These are phyloP conservation scores for Blakeslea trispora DNA, from an alignment of 371 early-diverging fungal species.

Conservation along the genomic window DNA sequence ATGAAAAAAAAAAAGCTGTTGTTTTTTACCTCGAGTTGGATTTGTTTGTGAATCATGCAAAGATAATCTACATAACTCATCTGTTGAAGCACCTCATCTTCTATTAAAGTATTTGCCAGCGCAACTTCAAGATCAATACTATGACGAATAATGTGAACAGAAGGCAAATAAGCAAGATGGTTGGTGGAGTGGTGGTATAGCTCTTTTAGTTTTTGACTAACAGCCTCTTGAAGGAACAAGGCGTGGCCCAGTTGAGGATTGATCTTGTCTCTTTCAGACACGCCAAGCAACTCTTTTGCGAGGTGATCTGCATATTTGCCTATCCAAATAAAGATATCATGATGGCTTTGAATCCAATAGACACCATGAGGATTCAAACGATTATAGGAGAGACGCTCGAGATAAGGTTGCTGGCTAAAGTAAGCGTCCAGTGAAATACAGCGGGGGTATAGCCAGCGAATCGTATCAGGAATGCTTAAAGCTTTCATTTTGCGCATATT, in stretches of 20 bases:
- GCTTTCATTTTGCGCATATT: constrained; percentile 76
- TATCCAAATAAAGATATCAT: constrained; percentile 37
- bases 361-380: constrained; percentile 72
- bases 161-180: constrained; percentile 31
- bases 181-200: constrained; percentile 4
- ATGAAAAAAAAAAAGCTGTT: not conserved
- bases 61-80: constrained; percentile 94
- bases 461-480: constrained; percentile 66
- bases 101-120: constrained; percentile 65
- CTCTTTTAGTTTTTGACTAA: constrained; percentile 9
- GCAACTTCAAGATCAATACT: constrained; percentile 68
- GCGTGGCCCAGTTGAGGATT: constrained; percentile 16
- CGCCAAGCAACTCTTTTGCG: constrained; percentile 24
- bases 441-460: constrained; percentile 84
- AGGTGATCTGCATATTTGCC: constrained; percentile 25
- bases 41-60: constrained; percentile 84
- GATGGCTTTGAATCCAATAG: constrained; percentile 56
- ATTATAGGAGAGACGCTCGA: constrained; percentile 76
- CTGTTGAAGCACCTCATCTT: constrained; percentile 82
- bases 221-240: too few species aligned
- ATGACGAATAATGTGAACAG: constrained; percentile 60
- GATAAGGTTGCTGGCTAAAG: constrained; percentile 10
- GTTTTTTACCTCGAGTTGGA: constrained; percentile 69
- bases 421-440: constrained; percentile 52
- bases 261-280: constrained; percentile 20